These are phyloP conservation scores for Lachnellula suecica DNA, from an alignment of 2,329 filamentous ascomycete species.

Conservation along the genomic window DNA sequence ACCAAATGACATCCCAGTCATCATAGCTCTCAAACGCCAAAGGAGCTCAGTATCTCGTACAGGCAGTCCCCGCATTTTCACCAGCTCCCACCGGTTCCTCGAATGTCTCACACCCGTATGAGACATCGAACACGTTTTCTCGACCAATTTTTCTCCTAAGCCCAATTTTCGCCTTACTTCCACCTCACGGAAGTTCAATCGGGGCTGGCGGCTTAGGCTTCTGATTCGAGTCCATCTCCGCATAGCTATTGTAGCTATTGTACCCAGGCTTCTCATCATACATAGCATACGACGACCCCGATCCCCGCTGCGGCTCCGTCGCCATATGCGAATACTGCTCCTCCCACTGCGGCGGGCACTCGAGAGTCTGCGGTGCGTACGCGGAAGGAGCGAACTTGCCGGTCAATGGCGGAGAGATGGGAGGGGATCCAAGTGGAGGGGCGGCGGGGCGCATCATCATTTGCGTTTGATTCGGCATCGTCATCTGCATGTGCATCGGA, in stretches of 20 bases:
- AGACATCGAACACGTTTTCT: too few species aligned
- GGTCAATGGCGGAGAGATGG: constrained; percentile 3
- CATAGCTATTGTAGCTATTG: too few species aligned
- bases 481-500: not conserved
- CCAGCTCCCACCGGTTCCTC: too few species aligned
- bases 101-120: too few species aligned
- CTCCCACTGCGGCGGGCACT: constrained; percentile 9
- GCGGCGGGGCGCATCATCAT: not conserved
- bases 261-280: constrained; percentile 15
- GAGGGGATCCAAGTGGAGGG: constrained; percentile 1
- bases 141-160: too few species aligned
- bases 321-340: constrained; percentile 8
- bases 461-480: too few species aligned
- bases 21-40: too few species aligned
- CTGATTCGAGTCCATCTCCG: too few species aligned
- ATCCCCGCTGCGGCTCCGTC: not conserved
- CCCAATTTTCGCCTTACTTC: not conserved
- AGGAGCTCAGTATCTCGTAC: too few species aligned
- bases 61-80: too few species aligned
- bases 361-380: not conserved
- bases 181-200: not conserved
- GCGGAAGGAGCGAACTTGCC: not conserved
- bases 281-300: not conserved
- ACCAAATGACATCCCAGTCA: too few species aligned
- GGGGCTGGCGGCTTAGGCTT: not conserved